Evolutionary conservation across 441 rosid species (phyloP).

Genomic region (Gossypium lobatum): DNA sequence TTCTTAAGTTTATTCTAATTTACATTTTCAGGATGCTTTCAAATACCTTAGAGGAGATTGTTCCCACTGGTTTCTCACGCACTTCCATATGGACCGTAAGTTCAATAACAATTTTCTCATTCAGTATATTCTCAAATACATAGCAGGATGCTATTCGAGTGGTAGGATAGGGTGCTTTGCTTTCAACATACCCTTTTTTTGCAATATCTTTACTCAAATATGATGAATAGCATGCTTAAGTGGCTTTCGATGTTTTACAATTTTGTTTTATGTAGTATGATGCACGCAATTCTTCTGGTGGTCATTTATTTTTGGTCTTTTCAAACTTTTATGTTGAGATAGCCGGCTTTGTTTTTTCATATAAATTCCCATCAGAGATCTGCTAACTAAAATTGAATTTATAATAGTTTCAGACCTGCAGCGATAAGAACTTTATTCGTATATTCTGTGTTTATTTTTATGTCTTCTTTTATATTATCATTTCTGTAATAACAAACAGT

Average conservation of each 20-base stretch:
- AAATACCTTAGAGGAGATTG: constrained; percentile 84
- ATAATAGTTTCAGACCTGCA: background rate
- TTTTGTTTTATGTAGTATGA: background rate
- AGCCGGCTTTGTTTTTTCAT: background rate
- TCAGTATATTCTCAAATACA: background rate
- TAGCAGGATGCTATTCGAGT: background rate
- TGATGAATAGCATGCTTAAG: background rate
- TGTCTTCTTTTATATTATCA: background rate
- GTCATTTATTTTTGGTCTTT: background rate
- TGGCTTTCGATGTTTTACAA: background rate
- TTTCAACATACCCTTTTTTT: background rate
- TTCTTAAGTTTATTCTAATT: constrained; percentile 14
- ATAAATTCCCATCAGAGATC: background rate
- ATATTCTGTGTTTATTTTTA: background rate
- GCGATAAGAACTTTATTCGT: background rate
- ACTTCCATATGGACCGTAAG: constrained; percentile 97
- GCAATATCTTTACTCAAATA: background rate
- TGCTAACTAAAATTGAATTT: background rate
- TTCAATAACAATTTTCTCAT: constrained; percentile 19
- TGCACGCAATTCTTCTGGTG: background rate
- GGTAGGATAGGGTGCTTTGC: background rate
- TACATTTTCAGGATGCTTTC: constrained; percentile 83
- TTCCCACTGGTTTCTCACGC: constrained; percentile 95
- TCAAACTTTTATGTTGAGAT: background rate
- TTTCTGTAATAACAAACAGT: background rate